Base-by-base conservation (phyloP, 805 yeast species). In the Saccharomycopsis sp. region DNA sequence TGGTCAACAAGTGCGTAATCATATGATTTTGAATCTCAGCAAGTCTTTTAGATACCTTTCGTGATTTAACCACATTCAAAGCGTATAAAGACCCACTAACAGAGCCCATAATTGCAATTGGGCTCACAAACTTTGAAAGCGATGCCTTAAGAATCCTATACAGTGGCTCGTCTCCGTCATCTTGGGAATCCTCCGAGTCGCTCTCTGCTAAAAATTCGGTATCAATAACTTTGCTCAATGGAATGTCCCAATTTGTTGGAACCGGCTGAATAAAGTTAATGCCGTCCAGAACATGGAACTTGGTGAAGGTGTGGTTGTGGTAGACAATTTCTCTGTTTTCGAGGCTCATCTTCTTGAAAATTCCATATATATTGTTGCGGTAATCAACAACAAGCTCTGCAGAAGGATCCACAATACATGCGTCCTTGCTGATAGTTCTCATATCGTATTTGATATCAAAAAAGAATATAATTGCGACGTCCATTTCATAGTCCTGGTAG, bases 401-500 rank as follows among this genome's bases (percentile, higher is more conserved):
- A 16, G 48, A 44, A 16, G 48, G 48, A 44, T 44, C 48, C 8
- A 44, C 21, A 12, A 44, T 44, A 44, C 48, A 44, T 7, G 21
- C 4, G 18, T n/a, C 18, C 16, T 44, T 44, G 16, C 48, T 44
- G 16, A 44, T 44, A 8, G 21, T 44, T 44, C 48, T 44, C 21
- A 44, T 16, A 44, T 44, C 48, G 16, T 44, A 44, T 12, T 44
- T n/a, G 48, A 44, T 44, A 44, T 44, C 48, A 5, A 20, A n/a
- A 37, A n/a, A 44, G 21, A 44, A 4, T 20, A 44, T 71, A 24
- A 73, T 72, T 56, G 72, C 74, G 37, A 73, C 60, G 1, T 73
- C 74, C 75, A 73, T 73, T 20, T 72, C 66, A 62, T 73, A 74
- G 34, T 60, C 63, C 44, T 58, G 57, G 23, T 60, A 60, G 12